Evolutionary conservation across 148 eudicot species (phyloP).

Genomic region (Heliosperma pusillum): DNA sequence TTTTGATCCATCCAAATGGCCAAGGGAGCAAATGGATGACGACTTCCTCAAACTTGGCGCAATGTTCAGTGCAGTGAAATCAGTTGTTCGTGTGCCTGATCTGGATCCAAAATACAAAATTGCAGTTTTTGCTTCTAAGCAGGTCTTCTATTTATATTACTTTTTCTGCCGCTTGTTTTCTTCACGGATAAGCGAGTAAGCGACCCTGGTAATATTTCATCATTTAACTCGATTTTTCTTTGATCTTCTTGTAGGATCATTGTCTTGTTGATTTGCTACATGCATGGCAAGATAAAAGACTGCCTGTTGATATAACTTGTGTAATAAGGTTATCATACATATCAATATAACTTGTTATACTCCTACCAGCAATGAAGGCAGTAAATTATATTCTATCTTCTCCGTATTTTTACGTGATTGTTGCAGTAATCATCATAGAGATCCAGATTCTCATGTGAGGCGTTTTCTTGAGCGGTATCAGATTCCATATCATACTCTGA

Average conservation of each 20-base stretch:
- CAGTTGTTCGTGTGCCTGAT: constrained; percentile 78
- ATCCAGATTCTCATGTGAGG: constrained; percentile 65
- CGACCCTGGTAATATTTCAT: neutral
- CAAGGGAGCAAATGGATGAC: constrained; percentile 74
- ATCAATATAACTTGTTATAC: too few species aligned
- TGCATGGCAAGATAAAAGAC: constrained; percentile 82
- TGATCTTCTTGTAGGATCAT: constrained; percentile 60
- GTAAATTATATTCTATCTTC: neutral
- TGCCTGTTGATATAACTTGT: constrained; percentile 70
- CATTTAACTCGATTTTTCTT: neutral
- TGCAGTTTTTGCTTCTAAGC: constrained; percentile 88
- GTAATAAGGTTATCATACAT: constrained; percentile 61
- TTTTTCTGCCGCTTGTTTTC: neutral
- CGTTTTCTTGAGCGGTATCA: constrained; percentile 79
- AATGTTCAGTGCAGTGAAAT: constrained; percentile 69
- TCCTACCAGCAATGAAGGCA: neutral
- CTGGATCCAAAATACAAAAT: constrained; percentile 82
- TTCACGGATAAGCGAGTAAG: neutral
- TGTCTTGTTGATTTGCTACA: constrained; percentile 90
- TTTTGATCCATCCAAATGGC: constrained; percentile 82
- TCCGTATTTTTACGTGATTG: neutral
- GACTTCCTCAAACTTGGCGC: constrained; percentile 61
- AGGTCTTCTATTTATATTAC: constrained; percentile 36
- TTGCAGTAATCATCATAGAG: constrained; percentile 82
- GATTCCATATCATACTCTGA: constrained; percentile 68